phyloP scores from a whole-genome alignment of 345 rosid species.

The Abelmoschus esculentus region DNA sequence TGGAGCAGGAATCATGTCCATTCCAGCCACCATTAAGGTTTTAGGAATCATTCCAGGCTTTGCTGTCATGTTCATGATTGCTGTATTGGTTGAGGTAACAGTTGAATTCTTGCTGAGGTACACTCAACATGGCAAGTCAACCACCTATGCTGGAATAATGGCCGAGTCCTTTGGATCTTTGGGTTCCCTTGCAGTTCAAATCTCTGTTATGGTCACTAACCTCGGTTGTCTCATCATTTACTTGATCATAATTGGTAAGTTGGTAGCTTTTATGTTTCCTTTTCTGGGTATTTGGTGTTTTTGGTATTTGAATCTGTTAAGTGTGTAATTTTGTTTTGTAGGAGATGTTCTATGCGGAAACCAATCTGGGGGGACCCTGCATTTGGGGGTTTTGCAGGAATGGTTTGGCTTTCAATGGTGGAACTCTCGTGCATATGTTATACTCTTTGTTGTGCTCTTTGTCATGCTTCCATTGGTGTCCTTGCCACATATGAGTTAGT shows the following conservation, averaged over 20 bases:
- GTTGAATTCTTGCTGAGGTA: conserved; percentile 28
- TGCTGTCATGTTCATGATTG: conserved; percentile 12
- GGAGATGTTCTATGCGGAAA: conserved; percentile 14
- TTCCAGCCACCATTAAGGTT: conserved; percentile 16
- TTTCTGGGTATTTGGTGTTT: not conserved
- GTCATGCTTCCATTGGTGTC: conserved; percentile 11
- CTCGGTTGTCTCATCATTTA: conserved; percentile 26
- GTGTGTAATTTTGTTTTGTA: not conserved
- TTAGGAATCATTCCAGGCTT: conserved; percentile 22
- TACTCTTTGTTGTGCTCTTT: conserved; percentile 12
- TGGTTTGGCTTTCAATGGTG: conserved; percentile 17
- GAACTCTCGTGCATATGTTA: conserved; percentile 14
- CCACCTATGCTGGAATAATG: conserved; percentile 28
- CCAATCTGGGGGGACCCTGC: not conserved
- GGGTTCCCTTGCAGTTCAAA: conserved; percentile 19
- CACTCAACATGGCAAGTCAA: conserved; percentile 18
- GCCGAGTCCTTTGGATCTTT: conserved; percentile 24
- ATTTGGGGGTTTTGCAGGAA: conserved; percentile 12
- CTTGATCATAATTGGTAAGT: conserved; percentile 28
- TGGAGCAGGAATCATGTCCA: conserved; percentile 11
- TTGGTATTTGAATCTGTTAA: not conserved
- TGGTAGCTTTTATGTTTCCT: not conserved
- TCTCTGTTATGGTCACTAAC: conserved; percentile 21
- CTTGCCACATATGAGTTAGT: conserved; percentile 14
- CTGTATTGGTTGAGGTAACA: conserved; percentile 42